Conservation (phyloP, 352 stramenopile species). For the Phytophthora rubi region DNA sequence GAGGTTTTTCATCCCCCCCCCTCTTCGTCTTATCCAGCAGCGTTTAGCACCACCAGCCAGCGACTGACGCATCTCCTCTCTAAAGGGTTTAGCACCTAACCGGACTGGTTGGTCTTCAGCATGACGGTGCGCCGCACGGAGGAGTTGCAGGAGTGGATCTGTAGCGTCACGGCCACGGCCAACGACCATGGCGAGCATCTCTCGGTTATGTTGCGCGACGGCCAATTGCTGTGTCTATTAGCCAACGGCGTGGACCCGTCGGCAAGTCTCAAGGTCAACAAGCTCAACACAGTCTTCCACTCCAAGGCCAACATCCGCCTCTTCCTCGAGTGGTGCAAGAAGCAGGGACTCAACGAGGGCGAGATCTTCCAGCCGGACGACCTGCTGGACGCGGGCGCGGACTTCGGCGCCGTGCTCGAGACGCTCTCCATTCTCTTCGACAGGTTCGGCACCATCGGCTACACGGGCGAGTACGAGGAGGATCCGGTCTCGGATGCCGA, state of each 20-base stretch:
- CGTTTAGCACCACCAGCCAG: background rate
- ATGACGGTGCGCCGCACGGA: constrained; percentile 75
- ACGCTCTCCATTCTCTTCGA: constrained; percentile 89
- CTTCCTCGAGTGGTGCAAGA: constrained; percentile 83
- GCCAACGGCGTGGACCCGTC: constrained; percentile 81
- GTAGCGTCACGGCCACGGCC: constrained; percentile 72
- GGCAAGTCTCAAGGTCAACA: constrained; percentile 85
- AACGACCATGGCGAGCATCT: constrained; percentile 81
- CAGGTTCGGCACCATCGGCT: constrained; percentile 72
- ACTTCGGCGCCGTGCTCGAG: constrained; percentile 66
- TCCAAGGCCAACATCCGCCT: constrained; percentile 85
- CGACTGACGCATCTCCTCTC: background rate
- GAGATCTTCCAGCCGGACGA: constrained; percentile 87
- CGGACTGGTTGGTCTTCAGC: background rate
- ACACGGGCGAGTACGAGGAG: constrained; percentile 60
- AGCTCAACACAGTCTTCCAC: constrained; percentile 90
- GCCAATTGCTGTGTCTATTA: constrained; percentile 86
- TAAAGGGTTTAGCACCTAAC: background rate
- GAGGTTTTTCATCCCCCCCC: constrained; percentile 14
- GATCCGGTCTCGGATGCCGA: constrained; percentile 79
- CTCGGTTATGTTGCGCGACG: constrained; percentile 82
- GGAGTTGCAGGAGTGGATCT: constrained; percentile 88
- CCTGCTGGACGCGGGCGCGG: constrained; percentile 65
- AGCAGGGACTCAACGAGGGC: constrained; percentile 68
- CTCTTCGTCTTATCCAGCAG: constrained; percentile 34